Evolutionary conservation across 768 basidiomycete species (phyloP), one percentile per base, ranked within the genome.

Genomic region (Melanogaster broomeanus): DNA sequence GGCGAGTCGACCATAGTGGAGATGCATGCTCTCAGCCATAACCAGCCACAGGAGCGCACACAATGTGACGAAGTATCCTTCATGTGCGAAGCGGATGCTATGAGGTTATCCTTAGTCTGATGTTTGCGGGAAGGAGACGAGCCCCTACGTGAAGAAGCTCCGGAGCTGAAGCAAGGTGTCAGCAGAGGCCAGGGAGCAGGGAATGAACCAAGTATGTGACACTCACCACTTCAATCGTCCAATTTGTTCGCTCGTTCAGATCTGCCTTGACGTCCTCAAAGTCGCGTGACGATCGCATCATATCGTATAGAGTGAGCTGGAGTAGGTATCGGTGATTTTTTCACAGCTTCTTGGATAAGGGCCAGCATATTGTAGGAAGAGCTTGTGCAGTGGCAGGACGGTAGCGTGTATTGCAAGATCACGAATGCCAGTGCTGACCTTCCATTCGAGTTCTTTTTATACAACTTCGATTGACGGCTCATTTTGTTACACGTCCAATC

Each of bases 141-240:
- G 0, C 5, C n/a, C 53, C 11, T 53, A 62, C 61, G 55, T 12
- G 6, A 31, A 31, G 12, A 31, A 11, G 31, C 31, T 31, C 12
- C 31, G 31, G 12, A 31, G 31, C 31, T 31, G 13, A 4, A n/a
- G 21, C 22, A 22, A 13, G 2, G 31, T 12, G 31, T 31, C 31
- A 31, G 27, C 27, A 31, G 37, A n/a, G 39, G 49, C 55, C 11
- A 52, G 52, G 25, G 13, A 6, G 9, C 6, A 42, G 18, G 22
- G 22, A 13, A 19, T 21, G 7, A 25, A 21, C 22, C 4, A 31
- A 13, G 10, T 9, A 4, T 30, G 27, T n/a, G 40, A 10, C 24
- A 13, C 58, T 56, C 18, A 64, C 63, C 1, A 63, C 35, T 6
- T 66, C 63, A 1, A 66, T 61, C 3, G 61, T 58, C 58, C 64